Conservation (phyloP, 2,329 filamentous ascomycete genomes). For the Alternaria angustiovoidea region DNA sequence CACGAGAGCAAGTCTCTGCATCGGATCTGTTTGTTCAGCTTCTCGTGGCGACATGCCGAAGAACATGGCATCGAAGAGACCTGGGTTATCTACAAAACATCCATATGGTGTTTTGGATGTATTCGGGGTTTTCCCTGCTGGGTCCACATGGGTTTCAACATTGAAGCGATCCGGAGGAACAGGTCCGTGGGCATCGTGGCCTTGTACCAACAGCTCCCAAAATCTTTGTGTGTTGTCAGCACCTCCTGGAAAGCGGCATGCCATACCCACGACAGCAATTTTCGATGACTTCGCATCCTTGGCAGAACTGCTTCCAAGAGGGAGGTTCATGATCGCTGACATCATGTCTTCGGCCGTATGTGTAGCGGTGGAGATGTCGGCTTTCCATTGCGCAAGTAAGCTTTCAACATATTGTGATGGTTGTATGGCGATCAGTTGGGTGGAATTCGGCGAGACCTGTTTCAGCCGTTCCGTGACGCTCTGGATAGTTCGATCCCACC, state of each 20-base stretch:
- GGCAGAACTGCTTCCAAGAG: neutral
- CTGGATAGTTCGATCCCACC: neutral
- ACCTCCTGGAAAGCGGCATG: neutral
- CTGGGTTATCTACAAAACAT: slow-evolving; percentile 5
- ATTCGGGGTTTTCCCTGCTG: neutral
- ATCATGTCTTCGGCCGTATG: neutral
- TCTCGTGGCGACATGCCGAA: slow-evolving; percentile 44
- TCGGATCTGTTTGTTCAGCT: slow-evolving; percentile 35
- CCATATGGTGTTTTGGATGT: neutral
- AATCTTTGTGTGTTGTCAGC: neutral
- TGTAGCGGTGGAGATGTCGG: neutral
- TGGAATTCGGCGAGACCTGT: neutral
- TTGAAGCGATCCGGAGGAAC: neutral
- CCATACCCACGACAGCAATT: neutral
- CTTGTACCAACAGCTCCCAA: neutral
- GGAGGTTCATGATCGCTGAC: neutral
- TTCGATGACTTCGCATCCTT: neutral
- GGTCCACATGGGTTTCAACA: neutral
- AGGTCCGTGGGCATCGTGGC: neutral
- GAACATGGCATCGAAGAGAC: slow-evolving; percentile 36
- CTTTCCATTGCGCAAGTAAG: neutral
- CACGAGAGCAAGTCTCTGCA: slow-evolving; percentile 29
- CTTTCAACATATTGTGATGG: neutral
- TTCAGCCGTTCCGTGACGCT: neutral
- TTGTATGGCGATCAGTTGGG: neutral